Evolutionary conservation across 1,139 yeast species (phyloP).

Genomic region (Candida tropicalis): DNA sequence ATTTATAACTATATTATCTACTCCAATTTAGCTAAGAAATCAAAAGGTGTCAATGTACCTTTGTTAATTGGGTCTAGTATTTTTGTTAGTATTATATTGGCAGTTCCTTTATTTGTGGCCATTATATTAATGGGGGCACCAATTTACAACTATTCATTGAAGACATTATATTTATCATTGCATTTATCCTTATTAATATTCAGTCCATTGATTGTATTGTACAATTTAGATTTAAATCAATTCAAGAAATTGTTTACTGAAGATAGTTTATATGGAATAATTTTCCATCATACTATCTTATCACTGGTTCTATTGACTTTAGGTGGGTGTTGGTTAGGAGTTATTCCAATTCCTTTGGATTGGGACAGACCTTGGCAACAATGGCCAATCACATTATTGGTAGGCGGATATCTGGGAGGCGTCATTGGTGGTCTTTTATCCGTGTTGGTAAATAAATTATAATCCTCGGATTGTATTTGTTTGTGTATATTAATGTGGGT

Average conservation of each 20-base stretch:
- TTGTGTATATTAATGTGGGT: too few species aligned
- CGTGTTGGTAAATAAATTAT: slow-evolving; percentile 11
- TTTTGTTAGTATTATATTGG: slow-evolving; percentile 44
- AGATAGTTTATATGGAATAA: slow-evolving; percentile 24
- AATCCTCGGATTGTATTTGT: background rate
- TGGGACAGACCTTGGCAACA: slow-evolving; percentile 98
- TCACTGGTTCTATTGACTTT: slow-evolving; percentile 51
- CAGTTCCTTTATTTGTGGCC: slow-evolving; percentile 54
- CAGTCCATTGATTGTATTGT: slow-evolving; percentile 64
- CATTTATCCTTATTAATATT: slow-evolving; percentile 67
- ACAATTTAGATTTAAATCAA: slow-evolving; percentile 53
- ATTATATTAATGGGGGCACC: slow-evolving; percentile 89
- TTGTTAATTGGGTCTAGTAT: slow-evolving; percentile 39
- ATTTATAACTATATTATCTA: slow-evolving; percentile 30
- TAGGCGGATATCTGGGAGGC: slow-evolving; percentile 80
- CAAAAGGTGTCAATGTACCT: slow-evolving; percentile 30
- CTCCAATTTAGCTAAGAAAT: slow-evolving; percentile 21
- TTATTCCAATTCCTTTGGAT: slow-evolving; percentile 89
- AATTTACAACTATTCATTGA: slow-evolving; percentile 51
- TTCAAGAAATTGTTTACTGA: slow-evolving; percentile 26
- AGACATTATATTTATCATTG: slow-evolving; percentile 64
- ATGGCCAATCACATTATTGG: slow-evolving; percentile 91
- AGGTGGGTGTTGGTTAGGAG: slow-evolving; percentile 90
- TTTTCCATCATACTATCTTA: slow-evolving; percentile 40
- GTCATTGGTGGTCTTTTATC: slow-evolving; percentile 51